Evolutionary conservation across 2,329 filamentous ascomycete species (phyloP), one percentile per base, ranked within the genome.

Genomic region (Alternaria novae-zelandiae): DNA sequence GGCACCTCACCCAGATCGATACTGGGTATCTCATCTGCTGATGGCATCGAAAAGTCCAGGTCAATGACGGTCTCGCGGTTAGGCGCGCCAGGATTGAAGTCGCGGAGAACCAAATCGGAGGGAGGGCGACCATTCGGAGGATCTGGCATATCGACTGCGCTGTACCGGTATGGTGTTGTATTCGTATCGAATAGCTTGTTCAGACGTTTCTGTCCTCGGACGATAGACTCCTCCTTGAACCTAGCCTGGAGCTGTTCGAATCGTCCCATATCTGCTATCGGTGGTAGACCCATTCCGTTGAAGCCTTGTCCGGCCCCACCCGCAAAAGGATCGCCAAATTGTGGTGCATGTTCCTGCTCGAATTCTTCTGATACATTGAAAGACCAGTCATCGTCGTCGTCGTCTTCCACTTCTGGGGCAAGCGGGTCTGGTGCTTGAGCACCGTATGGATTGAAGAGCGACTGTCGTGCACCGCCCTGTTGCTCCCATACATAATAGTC

Each of bases 401-500:
- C 80, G 5, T 84, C 80, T 25, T 82, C 79, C 12, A 73, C 70
- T 36, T 81, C 73, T 20, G 73, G 73, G 8, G 70, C 82, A 26
- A 84, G 83, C 28, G 84, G 78, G 62, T 86, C 83, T 30, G 88
- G 87, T 12, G 84, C 85, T 15, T 83, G 84, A 15, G 88, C 88
- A 64, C 88, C 88, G 57, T 84, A 85, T 2, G 85, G 84, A 64
- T 88, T 85, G 75, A 89, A 90, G 0, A 90, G 79, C 6, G 88
- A 90, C 66, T 87, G 87, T 49, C 92, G 86, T 68, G 87, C 88
- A 26, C 91, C 91, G 23, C 92, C 92, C 8, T 89, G 86, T 8
- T 89, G 86, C 77, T 94, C 91, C 92, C 92, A 95, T 20, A 89
- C 75, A 74, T 89, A 90, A 80, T 91, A 95, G 12, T 88, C 89